phyloP scores from a whole-genome alignment of 768 basidiomycete genomes.

The Lactarius deliciosus region DNA sequence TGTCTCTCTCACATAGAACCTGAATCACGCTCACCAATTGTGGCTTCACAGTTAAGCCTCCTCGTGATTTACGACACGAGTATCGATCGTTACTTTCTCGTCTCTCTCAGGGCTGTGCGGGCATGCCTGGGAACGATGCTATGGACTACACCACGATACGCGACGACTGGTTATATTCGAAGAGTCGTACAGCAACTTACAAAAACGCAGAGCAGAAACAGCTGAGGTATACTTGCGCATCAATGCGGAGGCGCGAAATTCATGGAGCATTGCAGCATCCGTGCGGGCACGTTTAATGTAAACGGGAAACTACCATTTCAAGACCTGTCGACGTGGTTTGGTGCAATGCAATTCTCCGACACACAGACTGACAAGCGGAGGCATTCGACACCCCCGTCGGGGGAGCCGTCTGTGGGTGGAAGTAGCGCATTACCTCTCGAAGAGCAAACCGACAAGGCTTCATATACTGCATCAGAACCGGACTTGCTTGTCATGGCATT shows the following conservation, averaged over 20 bases:
- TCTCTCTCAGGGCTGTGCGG: constrained; percentile 62
- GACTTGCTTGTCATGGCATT: constrained; percentile 77
- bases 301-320: constrained; percentile 75
- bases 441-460: background rate
- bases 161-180: constrained; percentile 57
- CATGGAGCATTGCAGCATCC: constrained; percentile 46
- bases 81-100: constrained; percentile 50
- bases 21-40: background rate
- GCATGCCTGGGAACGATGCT: constrained; percentile 58
- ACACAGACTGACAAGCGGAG: constrained; percentile 8
- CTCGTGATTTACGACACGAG: constrained; percentile 56
- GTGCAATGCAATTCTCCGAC: constrained; percentile 29
- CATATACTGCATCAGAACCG: constrained; percentile 41
- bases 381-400: constrained; percentile 31
- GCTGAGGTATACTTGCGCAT: constrained; percentile 29
- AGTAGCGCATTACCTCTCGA: background rate
- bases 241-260: constrained; percentile 1
- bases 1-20: background rate
- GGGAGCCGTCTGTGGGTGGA: constrained; percentile 32
- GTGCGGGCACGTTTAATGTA: constrained; percentile 82
- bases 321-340: constrained; percentile 67
- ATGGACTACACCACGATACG: constrained; percentile 57
- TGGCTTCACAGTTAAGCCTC: constrained; percentile 29
- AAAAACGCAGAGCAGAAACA: constrained; percentile 11
- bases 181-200: constrained; percentile 23